Evolutionary conservation across 2,329 filamentous ascomycete species (phyloP).

Genomic region (Aulographum hederae): DNA sequence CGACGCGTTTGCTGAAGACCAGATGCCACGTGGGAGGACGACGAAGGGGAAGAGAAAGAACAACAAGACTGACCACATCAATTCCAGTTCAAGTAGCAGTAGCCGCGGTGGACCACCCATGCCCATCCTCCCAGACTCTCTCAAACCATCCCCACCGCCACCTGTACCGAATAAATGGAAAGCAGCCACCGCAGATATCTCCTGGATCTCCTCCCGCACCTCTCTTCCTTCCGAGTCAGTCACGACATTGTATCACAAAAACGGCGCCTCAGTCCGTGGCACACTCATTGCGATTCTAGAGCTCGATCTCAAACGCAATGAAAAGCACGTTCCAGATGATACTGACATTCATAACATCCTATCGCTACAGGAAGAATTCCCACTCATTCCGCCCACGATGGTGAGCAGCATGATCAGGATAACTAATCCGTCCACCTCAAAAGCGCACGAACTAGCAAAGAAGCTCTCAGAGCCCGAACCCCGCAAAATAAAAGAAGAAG

Average conservation of each 20-base stretch:
- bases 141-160: too few species aligned
- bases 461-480: slow-evolving; percentile 25
- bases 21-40: slow-evolving; percentile 22
- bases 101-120: too few species aligned
- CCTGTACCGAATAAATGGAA: slow-evolving; percentile 38
- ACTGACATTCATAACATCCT: slow-evolving; percentile 29
- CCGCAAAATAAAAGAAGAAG: slow-evolving; percentile 3
- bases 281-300: slow-evolving; percentile 38
- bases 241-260: slow-evolving; percentile 38
- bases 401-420: slow-evolving; percentile 36
- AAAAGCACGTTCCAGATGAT: slow-evolving; percentile 21
- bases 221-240: slow-evolving; percentile 28
- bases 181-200: slow-evolving; percentile 35
- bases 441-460: slow-evolving; percentile 41
- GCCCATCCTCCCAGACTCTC: too few species aligned
- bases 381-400: slow-evolving; percentile 27
- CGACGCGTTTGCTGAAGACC: slow-evolving; percentile 57
- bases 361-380: slow-evolving; percentile 36
- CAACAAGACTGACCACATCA: slow-evolving; percentile 15
- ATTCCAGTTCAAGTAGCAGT: slow-evolving; percentile 13
- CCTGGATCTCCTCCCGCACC: slow-evolving; percentile 38
- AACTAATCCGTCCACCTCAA: slow-evolving; percentile 35
- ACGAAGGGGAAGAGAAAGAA: slow-evolving; percentile 27
- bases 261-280: slow-evolving; percentile 33
- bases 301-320: slow-evolving; percentile 20